Conservation (phyloP, 345 rosid species). For the Adansonia digitata region DNA sequence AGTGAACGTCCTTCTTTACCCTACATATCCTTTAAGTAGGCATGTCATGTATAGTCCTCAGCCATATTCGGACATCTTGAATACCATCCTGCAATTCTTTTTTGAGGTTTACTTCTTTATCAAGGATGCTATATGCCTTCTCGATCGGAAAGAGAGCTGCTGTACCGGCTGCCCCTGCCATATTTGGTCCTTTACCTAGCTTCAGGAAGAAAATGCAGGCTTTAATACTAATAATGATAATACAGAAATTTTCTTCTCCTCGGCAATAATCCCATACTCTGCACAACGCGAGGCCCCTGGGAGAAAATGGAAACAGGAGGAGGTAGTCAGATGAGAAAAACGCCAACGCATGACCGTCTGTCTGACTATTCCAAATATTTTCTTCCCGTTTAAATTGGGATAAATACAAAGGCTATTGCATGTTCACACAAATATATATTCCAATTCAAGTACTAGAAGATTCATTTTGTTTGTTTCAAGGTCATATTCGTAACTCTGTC, state of each 20-base stretch:
- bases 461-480: too few species aligned
- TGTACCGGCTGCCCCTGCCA: background rate
- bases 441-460: too few species aligned
- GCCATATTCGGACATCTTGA: background rate
- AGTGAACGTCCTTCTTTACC: background rate
- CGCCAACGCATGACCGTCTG: too few species aligned
- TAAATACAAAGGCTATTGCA: too few species aligned
- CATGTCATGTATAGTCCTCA: background rate
- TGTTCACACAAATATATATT: too few species aligned
- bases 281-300: background rate
- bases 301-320: too few species aligned
- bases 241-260: background rate
- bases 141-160: background rate
- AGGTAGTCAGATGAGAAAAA: too few species aligned
- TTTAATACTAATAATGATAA: background rate
- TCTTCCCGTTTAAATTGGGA: too few species aligned
- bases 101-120: background rate
- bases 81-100: background rate
- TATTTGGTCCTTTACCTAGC: background rate
- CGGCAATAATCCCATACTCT: background rate
- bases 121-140: background rate
- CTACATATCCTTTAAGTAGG: background rate
- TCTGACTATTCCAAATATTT: too few species aligned
- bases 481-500: too few species aligned
- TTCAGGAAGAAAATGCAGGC: background rate